A percentile compares a stretch with the other conserved stretches of the same genome.
Conservation (phyloP, 208 protist species). For the Trichomonas gallinae region DNA sequence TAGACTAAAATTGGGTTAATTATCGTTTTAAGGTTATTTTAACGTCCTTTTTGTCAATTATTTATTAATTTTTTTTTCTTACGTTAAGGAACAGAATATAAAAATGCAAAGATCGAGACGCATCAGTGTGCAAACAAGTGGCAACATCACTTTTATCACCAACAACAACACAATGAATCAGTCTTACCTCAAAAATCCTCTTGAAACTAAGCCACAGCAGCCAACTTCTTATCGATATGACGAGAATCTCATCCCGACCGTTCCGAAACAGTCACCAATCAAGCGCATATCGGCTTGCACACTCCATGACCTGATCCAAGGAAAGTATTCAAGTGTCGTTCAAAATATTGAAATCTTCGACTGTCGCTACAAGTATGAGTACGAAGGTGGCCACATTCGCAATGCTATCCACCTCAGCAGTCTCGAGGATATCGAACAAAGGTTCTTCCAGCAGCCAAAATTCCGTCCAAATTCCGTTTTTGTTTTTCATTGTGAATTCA, state of each 20-base stretch:
- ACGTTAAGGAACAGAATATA: background rate
- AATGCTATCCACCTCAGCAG: background rate
- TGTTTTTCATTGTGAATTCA: constrained; percentile 13
- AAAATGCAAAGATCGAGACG: background rate
- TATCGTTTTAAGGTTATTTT: no score
- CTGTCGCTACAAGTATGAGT: background rate
- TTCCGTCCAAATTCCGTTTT: background rate
- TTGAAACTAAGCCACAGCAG: background rate
- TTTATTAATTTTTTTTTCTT: background rate
- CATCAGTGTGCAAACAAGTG: background rate
- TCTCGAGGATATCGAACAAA: background rate
- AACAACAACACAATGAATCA: background rate
- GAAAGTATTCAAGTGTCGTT: background rate
- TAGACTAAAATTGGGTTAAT: no score
- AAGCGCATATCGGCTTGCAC: background rate
- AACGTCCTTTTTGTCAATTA: no score
- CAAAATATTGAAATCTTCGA: background rate
- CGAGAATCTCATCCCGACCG: background rate
- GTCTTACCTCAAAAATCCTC: background rate
- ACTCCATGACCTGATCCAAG: background rate
- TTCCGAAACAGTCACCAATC: background rate
- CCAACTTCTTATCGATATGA: background rate
- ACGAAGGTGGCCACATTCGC: background rate
- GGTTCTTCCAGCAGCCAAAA: background rate
- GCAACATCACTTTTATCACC: background rate